Base-by-base conservation (phyloP, 331 rosid species). In the Phaseolus coccineus region DNA sequence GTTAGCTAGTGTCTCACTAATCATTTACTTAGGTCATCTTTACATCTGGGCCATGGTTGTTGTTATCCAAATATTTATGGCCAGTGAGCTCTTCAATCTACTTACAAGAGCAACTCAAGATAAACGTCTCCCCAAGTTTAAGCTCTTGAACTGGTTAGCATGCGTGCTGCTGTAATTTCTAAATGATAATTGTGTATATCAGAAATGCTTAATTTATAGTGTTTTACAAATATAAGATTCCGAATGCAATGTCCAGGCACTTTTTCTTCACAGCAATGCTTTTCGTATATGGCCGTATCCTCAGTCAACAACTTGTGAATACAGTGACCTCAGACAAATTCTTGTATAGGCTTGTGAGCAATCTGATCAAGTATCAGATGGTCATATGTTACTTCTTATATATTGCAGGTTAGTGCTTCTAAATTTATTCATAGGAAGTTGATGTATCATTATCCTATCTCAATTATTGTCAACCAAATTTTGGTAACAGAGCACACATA, bases 181-280 rank as follows among this genome's bases (percentile, higher is more conserved):
- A 64, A 51, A 44, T 69, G 51, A 56, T 30, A 15, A 27, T 1
- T 63, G 57, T 52, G 47, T 42, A 47, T 39, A 63, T 22, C 35
- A 69, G 12, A 44, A 39, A 61, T 33, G 19, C 39, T 71, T 40
- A 77, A 30, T 1, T 15, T 2, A 40, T 46, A 12, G 52, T 22
- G 73, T 24, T 47, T 39, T 59, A 79, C 66, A 42, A 71, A 80
- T 72, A 63, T 78, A 66, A 75, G 79, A 77, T 77, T 74, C 73
- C 78, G 82, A 83, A 25, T 55, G 22, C 78, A 77, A 42, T 80
- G 44, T 87, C 51, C 91, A 96, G 99, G 99, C 93, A 96, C 87
- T 96, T 93, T 76, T 96, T 96, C 98, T 96, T 91, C 93, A 93
- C 99, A 73, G 99, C 95, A 16, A 93, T 96, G 98, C 84, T 96